phyloP scores from a whole-genome alignment of 768 basidiomycete genomes.

The Boletus vinaceobasis region DNA sequence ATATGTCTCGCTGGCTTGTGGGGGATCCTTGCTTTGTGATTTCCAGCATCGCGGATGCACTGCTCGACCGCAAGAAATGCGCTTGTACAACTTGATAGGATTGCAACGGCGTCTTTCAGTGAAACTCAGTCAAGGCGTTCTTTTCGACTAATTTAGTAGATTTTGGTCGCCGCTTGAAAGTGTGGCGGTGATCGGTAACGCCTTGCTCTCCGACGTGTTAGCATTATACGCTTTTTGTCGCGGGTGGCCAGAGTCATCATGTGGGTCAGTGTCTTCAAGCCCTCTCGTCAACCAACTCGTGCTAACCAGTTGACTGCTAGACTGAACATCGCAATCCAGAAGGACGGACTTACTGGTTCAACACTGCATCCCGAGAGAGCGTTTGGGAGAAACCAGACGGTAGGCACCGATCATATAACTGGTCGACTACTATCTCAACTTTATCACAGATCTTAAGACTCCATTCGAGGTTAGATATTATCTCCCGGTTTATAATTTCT shows the following conservation, averaged over 20 bases:
- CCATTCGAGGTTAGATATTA: constrained; percentile 73
- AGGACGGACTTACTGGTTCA: constrained; percentile 98
- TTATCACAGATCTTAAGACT: constrained; percentile 72
- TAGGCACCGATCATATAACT: constrained; percentile 31
- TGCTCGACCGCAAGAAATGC: not conserved
- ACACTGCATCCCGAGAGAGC: constrained; percentile 81
- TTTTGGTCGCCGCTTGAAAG: constrained; percentile 22
- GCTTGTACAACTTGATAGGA: no score
- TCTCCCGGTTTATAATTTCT: not conserved
- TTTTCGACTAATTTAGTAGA: not conserved
- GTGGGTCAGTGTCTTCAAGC: constrained; percentile 28
- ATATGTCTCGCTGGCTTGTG: not conserved
- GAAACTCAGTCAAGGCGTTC: not conserved
- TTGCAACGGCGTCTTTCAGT: no score
- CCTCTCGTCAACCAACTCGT: not conserved
- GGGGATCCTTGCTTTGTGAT: not conserved
- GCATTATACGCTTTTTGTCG: not conserved
- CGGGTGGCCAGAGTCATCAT: constrained; percentile 14
- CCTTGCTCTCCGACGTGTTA: not conserved
- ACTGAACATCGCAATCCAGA: constrained; percentile 94
- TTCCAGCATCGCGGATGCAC: not conserved
- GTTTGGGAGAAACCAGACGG: constrained; percentile 99
- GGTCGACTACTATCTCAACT: constrained; percentile 2
- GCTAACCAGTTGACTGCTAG: constrained; percentile 37
- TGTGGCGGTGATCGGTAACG: constrained; percentile 6